Conservation (phyloP, 2,329 filamentous ascomycete species). For the Aspergillus sp. region DNA sequence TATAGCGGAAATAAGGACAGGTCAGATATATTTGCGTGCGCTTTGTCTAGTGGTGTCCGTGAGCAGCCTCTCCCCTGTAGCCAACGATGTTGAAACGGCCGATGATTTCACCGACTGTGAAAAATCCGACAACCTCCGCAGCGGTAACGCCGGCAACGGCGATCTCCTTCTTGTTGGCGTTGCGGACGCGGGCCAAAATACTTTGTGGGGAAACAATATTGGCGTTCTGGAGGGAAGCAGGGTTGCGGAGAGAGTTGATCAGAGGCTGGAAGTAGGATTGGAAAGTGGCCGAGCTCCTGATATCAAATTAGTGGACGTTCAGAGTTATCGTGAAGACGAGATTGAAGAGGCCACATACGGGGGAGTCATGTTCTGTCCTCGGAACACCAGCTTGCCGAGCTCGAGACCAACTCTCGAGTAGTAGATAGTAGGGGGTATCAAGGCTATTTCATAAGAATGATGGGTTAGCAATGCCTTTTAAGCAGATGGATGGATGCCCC, state of each 20-base stretch:
- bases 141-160: constrained; percentile 72
- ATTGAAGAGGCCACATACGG: constrained; percentile 66
- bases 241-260: constrained; percentile 70
- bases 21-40: constrained; percentile 26
- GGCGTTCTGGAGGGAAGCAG: constrained; percentile 58
- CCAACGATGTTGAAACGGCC: constrained; percentile 93
- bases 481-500: constrained; percentile 1
- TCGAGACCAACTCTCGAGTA: constrained; percentile 88
- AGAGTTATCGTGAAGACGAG: background rate
- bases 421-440: constrained; percentile 84
- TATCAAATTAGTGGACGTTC: constrained; percentile 15
- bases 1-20: constrained; percentile 34
- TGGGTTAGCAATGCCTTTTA: constrained; percentile 22
- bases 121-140: constrained; percentile 92
- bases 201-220: constrained; percentile 56
- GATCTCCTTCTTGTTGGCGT: constrained; percentile 69
- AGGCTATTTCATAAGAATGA: constrained; percentile 55
- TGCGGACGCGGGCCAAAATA: constrained; percentile 62
- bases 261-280: constrained; percentile 81
- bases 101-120: constrained; percentile 96
- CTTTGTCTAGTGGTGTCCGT: constrained; percentile 36
- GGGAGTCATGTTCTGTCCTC: constrained; percentile 85
- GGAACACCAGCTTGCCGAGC: constrained; percentile 82
- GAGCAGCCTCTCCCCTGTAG: constrained; percentile 70
- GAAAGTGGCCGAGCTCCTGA: constrained; percentile 75